Evolutionary conservation across 108 stramenopile species (phyloP).

Genomic region (Hondaea fermentalgiana): DNA sequence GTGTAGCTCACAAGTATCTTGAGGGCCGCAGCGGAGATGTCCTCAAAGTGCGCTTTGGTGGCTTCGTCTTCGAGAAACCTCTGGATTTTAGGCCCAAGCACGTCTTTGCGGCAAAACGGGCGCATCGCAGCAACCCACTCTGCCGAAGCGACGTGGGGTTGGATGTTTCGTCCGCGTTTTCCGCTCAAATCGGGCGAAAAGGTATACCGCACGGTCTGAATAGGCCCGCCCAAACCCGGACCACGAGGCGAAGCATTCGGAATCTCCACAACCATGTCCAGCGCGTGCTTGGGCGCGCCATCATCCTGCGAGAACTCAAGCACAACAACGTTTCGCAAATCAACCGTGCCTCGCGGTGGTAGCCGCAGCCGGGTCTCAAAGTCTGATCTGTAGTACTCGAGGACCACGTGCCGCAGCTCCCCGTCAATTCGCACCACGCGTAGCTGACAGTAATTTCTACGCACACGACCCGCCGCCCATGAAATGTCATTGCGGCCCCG

Average conservation of each 20-base stretch:
- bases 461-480: background rate
- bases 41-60: background rate
- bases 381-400: background rate
- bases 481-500: background rate
- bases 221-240: background rate
- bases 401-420: background rate
- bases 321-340: background rate
- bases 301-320: background rate
- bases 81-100: background rate
- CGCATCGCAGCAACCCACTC: slow-evolving; percentile 8
- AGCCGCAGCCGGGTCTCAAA: background rate
- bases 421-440: background rate
- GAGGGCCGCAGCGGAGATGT: background rate
- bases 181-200: background rate
- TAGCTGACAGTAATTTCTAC: background rate
- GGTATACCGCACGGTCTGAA: background rate
- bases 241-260: background rate
- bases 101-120: background rate
- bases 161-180: background rate
- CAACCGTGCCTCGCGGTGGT: background rate
- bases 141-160: background rate
- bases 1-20: background rate
- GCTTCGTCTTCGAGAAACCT: background rate
- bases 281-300: background rate
- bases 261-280: background rate